Evolutionary conservation across 208 protist species (phyloP).

Genomic region (Ichthyophonus hoferi): DNA sequence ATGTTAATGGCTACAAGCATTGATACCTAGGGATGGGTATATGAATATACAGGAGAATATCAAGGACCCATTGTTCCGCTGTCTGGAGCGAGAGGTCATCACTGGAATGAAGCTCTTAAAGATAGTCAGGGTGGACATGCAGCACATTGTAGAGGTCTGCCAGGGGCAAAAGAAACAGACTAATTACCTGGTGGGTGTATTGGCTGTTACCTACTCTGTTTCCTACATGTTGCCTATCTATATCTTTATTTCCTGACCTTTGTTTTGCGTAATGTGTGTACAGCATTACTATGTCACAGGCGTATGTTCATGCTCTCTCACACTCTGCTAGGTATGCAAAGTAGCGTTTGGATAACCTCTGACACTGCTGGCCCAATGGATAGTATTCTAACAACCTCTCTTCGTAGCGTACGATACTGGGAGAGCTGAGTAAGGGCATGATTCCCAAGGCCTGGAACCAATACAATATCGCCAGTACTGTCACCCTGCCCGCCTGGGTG

Average conservation of each 20-base stretch:
- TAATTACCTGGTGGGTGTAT: constrained; percentile 68
- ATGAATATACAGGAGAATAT: constrained; percentile 33
- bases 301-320: no score
- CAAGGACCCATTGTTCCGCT: constrained; percentile 74
- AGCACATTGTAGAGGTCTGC: constrained; percentile 64
- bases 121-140: constrained; percentile 66
- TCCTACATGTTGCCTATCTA: no score
- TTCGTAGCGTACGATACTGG: constrained; percentile 45
- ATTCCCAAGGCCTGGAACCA: constrained; percentile 76
- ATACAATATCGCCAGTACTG: constrained; percentile 64
- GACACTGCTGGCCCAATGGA: no score
- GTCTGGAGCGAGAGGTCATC: constrained; percentile 77
- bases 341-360: no score
- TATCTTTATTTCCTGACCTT: no score
- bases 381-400: no score
- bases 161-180: constrained; percentile 74
- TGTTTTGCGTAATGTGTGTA: no score
- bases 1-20: neutral
- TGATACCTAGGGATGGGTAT: neutral
- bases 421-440: constrained; percentile 55
- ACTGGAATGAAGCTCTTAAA: constrained; percentile 62
- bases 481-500: constrained; percentile 69
- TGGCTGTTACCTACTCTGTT: neutral
- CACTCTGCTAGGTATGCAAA: no score
- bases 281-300: no score